phyloP scores from a whole-genome alignment of 139 green algal species.

The Chlorella ohadii region DNA sequence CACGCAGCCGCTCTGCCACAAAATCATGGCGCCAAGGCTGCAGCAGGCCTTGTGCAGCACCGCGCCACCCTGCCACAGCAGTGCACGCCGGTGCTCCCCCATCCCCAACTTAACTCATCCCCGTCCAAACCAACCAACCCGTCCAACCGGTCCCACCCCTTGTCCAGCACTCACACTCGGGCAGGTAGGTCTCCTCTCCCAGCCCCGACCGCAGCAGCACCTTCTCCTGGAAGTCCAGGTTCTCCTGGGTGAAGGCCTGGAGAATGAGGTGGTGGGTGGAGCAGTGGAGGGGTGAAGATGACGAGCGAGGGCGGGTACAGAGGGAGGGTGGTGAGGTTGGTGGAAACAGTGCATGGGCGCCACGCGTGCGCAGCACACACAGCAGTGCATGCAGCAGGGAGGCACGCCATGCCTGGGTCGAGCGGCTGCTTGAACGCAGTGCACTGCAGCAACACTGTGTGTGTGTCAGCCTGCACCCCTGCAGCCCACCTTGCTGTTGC shows the following conservation, averaged over 20 bases:
- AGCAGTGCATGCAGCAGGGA: background rate
- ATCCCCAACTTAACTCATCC: no score
- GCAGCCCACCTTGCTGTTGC: constrained; percentile 16
- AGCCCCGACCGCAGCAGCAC: constrained; percentile 88
- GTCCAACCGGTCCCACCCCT: no score
- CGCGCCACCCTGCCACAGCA: background rate
- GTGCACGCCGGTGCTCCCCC: no score
- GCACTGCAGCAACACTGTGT: background rate
- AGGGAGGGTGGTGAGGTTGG: no score
- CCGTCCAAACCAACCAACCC: no score
- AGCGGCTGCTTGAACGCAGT: background rate
- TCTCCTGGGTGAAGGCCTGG: constrained; percentile 75
- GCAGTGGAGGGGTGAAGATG: background rate
- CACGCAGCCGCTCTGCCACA: no score
- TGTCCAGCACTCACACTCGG: constrained; percentile 73
- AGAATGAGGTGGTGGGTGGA: no score
- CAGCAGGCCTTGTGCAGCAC: no score
- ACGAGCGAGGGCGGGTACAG: no score
- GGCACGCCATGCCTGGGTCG: no score
- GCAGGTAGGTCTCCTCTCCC: constrained; percentile 94
- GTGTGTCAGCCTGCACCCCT: background rate
- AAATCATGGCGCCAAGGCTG: no score
- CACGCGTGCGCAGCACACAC: background rate
- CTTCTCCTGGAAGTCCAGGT: constrained; percentile 92
- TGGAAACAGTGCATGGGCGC: no score